Percentiles rank a stretch among this genome's conserved stretches.
These are phyloP conservation scores for Corchorus olitorius DNA, from an alignment of 345 rosid species.

Conservation along the genomic window DNA sequence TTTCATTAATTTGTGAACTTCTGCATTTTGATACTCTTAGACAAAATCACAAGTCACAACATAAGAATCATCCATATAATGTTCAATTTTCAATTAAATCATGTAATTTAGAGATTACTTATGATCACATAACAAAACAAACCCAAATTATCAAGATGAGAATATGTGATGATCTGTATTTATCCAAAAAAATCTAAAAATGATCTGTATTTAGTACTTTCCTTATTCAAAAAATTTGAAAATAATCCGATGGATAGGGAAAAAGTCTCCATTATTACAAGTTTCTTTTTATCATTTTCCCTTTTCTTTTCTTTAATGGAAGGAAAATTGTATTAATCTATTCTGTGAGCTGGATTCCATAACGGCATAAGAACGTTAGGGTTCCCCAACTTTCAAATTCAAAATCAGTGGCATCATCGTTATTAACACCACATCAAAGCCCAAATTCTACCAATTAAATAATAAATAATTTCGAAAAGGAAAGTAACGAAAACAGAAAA, in stretches of 20 bases:
- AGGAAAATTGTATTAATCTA: not conserved
- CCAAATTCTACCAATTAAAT: constrained; percentile 4
- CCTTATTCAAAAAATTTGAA: not conserved
- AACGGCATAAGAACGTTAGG: constrained; percentile 29
- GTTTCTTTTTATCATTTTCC: not conserved
- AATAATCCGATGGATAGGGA: not conserved
- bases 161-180: not conserved
- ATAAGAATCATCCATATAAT: too few relatives aligned
- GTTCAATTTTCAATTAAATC: too few relatives aligned
- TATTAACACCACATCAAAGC: constrained; percentile 22
- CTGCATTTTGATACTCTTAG: too few relatives aligned
- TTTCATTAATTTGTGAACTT: too few relatives aligned
- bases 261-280: constrained; percentile 2
- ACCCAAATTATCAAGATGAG: not conserved
- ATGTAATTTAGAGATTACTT: too few relatives aligned
- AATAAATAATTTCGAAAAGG: constrained; percentile 4
- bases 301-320: not conserved
- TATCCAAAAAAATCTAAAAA: too few relatives aligned
- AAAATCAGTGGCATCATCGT: constrained; percentile 37
- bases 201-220: not conserved
- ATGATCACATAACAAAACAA: not conserved
- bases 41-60: too few relatives aligned
- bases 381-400: constrained; percentile 36
- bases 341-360: constrained; percentile 22
- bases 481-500: not conserved